Conservation (phyloP, 805 yeast genomes). For the Candida namnaoensis region DNA sequence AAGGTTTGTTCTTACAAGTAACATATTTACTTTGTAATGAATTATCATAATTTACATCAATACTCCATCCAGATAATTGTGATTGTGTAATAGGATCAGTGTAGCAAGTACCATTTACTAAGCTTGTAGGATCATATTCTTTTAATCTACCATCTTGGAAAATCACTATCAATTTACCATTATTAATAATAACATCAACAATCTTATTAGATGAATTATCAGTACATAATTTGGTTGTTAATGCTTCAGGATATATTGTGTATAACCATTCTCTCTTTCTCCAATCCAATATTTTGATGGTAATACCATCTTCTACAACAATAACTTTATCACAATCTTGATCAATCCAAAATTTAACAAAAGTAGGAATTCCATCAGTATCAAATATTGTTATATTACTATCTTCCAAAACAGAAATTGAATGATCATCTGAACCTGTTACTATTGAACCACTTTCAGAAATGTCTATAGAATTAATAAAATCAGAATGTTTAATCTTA, state of each 20-base stretch:
- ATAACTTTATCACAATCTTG: conserved; percentile 21
- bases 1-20: conserved; percentile 4
- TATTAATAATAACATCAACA: conserved; percentile 12
- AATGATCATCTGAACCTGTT: conserved; percentile 22
- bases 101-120: conserved; percentile 25
- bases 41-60: not conserved
- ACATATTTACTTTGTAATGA: conserved; percentile 7
- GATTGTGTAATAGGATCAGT: conserved; percentile 14
- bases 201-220: conserved; percentile 4
- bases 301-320: conserved; percentile 23
- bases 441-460: conserved; percentile 20
- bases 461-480: conserved; percentile 22
- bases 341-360: conserved; percentile 24
- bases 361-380: conserved; percentile 14
- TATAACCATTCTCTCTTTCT: conserved; percentile 18
- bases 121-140: conserved; percentile 13
- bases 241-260: conserved; percentile 22
- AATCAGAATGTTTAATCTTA: conserved; percentile 11
- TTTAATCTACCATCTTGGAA: conserved; percentile 26
- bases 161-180: conserved; percentile 18
- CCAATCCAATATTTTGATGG: conserved; percentile 25
- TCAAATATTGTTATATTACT: conserved; percentile 5
- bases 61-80: conserved; percentile 14
- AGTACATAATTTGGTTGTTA: conserved; percentile 6
- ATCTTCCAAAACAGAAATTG: conserved; percentile 21